phyloP scores from a whole-genome alignment of 371 early-diverging fungal species.

The Haplosporangium sp. region DNA sequence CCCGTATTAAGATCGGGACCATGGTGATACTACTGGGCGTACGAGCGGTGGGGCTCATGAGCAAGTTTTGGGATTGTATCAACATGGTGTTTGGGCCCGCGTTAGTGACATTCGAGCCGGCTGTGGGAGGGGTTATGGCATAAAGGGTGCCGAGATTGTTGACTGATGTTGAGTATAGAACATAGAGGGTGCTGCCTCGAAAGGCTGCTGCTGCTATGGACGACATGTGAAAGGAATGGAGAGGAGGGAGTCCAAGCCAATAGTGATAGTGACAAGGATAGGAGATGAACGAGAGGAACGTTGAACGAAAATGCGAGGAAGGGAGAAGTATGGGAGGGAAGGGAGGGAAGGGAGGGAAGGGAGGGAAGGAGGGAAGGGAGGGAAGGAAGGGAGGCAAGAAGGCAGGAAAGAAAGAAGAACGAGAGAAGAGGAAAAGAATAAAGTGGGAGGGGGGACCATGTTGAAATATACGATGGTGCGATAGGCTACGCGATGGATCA shows the following conservation, averaged over 20 bases:
- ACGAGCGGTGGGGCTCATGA: not conserved
- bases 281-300: not conserved
- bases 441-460: not conserved
- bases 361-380: not conserved
- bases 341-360: not conserved
- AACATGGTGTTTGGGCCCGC: not conserved
- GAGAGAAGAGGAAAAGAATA: not conserved
- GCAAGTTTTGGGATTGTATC: slow-evolving; percentile 6
- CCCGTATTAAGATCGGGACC: slow-evolving; percentile 9
- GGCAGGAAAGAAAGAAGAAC: not conserved
- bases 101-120: not conserved
- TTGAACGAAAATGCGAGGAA: not conserved
- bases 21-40: slow-evolving; percentile 4
- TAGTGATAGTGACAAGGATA: not conserved
- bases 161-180: slow-evolving; percentile 9
- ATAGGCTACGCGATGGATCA: no score
- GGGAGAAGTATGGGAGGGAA: not conserved
- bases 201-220: slow-evolving; percentile 20
- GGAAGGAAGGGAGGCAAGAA: not conserved
- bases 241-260: no score
- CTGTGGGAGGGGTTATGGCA: slow-evolving; percentile 3
- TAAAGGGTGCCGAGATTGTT: slow-evolving; percentile 18
- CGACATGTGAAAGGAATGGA: not conserved
- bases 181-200: slow-evolving; percentile 23
- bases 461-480: not conserved